phyloP scores from a whole-genome alignment of 1,139 yeast species.

The Yarrowia galli region DNA sequence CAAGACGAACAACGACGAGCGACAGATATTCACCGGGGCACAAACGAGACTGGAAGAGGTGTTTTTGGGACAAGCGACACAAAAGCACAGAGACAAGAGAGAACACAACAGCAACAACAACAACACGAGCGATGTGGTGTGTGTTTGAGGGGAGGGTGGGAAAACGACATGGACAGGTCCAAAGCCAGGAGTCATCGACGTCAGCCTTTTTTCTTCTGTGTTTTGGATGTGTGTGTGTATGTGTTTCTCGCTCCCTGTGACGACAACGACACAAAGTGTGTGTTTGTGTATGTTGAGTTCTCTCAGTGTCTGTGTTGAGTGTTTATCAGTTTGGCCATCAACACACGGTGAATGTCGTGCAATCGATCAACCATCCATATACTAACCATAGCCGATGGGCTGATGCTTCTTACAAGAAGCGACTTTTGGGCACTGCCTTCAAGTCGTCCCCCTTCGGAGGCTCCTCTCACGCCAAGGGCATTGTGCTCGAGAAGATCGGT shows the following conservation, averaged over 20 bases:
- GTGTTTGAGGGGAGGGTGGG: background rate
- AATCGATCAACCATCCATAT: background rate
- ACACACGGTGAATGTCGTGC: background rate
- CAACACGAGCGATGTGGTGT: background rate
- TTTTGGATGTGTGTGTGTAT: background rate
- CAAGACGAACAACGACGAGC: constrained; percentile 11
- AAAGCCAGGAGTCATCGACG: constrained; percentile 2
- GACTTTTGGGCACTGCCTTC: constrained; percentile 99
- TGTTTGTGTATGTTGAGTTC: no score
- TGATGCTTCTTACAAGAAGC: constrained; percentile 95
- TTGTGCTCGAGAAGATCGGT: constrained; percentile 99
- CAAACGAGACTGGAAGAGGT: background rate
- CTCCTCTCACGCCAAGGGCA: constrained; percentile 99
- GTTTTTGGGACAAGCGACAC: background rate
- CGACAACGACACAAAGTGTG: background rate
- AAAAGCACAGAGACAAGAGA: background rate
- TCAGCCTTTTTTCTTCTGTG: constrained; percentile 1
- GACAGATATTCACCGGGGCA: background rate
- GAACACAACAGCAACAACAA: background rate
- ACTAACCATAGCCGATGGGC: constrained; percentile 83
- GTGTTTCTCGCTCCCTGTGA: background rate
- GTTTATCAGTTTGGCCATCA: background rate
- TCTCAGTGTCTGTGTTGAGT: background rate
- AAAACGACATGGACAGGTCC: constrained; percentile 1
- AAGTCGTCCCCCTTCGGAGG: constrained; percentile 99